phyloP scores from a whole-genome alignment of 176 grass and related monocot species.

The Aegilops umbellulata region DNA sequence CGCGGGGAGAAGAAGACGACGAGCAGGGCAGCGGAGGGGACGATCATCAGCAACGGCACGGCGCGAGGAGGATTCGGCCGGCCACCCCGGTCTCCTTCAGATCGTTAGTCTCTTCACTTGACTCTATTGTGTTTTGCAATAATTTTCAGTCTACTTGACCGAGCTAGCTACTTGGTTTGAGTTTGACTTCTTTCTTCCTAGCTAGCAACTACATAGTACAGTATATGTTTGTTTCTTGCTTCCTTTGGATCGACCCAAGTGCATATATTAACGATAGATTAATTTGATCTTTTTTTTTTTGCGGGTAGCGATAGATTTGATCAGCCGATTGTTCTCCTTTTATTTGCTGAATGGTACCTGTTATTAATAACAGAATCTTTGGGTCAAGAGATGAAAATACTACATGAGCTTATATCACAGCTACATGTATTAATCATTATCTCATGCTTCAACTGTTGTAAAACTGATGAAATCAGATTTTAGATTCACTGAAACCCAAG shows the following conservation, averaged over 20 bases:
- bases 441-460: background rate
- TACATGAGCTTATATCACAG: background rate
- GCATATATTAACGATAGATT: background rate
- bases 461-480: background rate
- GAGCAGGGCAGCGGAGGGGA: background rate
- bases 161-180: too few relatives aligned
- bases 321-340: background rate
- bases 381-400: background rate
- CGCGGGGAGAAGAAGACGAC: background rate
- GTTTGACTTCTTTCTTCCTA: background rate
- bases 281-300: too few relatives aligned
- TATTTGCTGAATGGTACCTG: background rate
- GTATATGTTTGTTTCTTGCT: background rate
- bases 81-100: constrained; percentile 4
- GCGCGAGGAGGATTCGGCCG: background rate
- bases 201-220: background rate
- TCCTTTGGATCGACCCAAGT: background rate
- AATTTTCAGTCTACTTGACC: background rate
- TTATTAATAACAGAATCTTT: background rate
- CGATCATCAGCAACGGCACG: constrained; percentile 14
- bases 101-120: constrained; percentile 7
- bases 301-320: too few relatives aligned
- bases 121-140: background rate
- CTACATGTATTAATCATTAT: background rate
- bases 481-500: background rate